phyloP scores from a whole-genome alignment of 805 yeast species.

The Cyberlindnera japonica region DNA sequence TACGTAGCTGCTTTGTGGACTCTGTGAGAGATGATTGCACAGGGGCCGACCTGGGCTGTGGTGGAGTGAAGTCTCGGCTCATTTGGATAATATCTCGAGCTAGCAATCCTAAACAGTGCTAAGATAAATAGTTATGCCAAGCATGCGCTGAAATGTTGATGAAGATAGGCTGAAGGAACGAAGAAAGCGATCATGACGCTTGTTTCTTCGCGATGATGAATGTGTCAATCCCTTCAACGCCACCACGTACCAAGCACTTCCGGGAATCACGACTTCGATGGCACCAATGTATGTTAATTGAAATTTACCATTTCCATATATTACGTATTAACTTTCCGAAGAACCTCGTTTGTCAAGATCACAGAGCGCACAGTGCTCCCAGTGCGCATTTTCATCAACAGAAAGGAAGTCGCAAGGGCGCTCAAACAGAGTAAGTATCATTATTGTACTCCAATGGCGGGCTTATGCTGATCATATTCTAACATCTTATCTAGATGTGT shows the following conservation, averaged over 20 bases:
- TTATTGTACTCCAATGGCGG: not conserved
- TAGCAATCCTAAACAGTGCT: no score
- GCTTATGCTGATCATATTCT: not conserved
- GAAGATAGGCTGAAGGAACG: no score
- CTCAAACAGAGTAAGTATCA: constrained; percentile 8
- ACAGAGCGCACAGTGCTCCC: constrained; percentile 11
- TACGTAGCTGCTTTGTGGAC: constrained; percentile 17
- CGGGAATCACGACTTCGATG: no score
- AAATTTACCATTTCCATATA: no score
- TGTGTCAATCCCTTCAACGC: no score
- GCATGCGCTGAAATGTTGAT: no score
- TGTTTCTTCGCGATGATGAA: no score
- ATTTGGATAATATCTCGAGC: no score
- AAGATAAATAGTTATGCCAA: no score
- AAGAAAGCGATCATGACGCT: no score
- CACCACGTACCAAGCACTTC: no score
- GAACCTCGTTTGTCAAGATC: constrained; percentile 18
- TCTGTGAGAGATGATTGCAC: constrained; percentile 16
- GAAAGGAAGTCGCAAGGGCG: constrained; percentile 15
- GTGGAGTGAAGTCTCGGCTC: constrained; percentile 3
- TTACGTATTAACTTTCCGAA: no score
- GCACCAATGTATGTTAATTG: constrained; percentile 20
- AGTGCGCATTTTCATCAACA: constrained; percentile 18
- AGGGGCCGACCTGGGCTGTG: constrained; percentile 17
- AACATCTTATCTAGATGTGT: constrained; percentile 3